Percentiles rank a stretch among this genome's conserved stretches.
These are phyloP conservation scores for Gracilaria gracilis DNA, from an alignment of 23 red algal species.

Conservation along the genomic window DNA sequence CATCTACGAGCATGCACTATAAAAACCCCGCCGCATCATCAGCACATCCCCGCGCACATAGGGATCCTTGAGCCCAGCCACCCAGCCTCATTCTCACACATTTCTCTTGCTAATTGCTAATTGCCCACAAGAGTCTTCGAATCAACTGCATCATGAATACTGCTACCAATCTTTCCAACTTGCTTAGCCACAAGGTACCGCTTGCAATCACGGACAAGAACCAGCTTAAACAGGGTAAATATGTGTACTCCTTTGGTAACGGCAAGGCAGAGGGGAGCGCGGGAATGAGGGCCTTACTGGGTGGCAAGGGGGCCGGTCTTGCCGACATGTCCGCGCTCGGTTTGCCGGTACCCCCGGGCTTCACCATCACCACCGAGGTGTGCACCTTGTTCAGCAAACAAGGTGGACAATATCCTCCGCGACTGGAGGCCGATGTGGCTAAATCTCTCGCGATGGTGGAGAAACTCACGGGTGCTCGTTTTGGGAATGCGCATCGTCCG, in stretches of 20 bases:
- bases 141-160: constrained; percentile 25
- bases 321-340: constrained; percentile 65
- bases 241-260: constrained; percentile 51
- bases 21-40: not conserved
- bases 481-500: constrained; percentile 51
- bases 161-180: constrained; percentile 15
- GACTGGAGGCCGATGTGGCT: constrained; percentile 50
- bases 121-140: no score
- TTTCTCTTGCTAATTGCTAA: not conserved
- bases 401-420: constrained; percentile 27
- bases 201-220: no score
- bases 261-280: constrained; percentile 52
- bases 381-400: constrained; percentile 59
- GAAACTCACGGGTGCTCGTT: constrained; percentile 40
- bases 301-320: constrained; percentile 67
- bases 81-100: constrained; percentile 39
- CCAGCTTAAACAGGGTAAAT: constrained; percentile 35
- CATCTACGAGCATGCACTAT: not conserved
- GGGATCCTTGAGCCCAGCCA: constrained; percentile 10
- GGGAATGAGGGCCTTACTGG: constrained; percentile 54
- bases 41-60: not conserved
- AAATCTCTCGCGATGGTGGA: constrained; percentile 51
- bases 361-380: constrained; percentile 65
- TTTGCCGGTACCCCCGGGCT: constrained; percentile 65
- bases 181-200: not conserved